phyloP scores from a whole-genome alignment of 352 stramenopile genomes.

The Discostella stelligera region DNA sequence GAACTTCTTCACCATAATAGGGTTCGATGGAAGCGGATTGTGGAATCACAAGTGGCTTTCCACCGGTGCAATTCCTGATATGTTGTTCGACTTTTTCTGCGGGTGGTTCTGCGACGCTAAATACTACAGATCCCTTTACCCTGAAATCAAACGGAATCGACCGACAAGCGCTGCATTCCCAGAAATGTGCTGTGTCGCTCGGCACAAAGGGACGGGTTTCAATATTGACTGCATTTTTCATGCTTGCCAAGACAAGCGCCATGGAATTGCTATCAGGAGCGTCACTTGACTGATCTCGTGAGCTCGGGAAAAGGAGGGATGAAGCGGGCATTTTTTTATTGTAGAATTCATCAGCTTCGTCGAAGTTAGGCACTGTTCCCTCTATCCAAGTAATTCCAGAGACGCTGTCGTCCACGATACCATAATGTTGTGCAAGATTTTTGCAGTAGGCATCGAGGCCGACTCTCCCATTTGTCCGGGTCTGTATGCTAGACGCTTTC shows the following conservation, averaged over 20 bases:
- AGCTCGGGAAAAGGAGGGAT: conserved; percentile 5
- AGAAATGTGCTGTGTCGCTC: conserved; percentile 50
- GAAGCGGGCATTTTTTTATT: conserved; percentile 14
- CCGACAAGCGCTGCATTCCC: conserved; percentile 63
- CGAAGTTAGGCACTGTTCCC: neutral
- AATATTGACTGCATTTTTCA: conserved; percentile 43
- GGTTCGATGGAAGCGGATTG: conserved; percentile 43
- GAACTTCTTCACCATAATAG: conserved; percentile 47
- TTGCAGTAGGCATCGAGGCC: conserved; percentile 56
- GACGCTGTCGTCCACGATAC: conserved; percentile 37
- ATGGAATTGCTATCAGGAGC: conserved; percentile 29
- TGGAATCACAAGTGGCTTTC: conserved; percentile 40
- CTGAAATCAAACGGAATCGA: conserved; percentile 63
- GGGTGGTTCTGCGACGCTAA: conserved; percentile 32
- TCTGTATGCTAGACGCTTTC: conserved; percentile 48
- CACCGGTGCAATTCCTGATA: conserved; percentile 40
- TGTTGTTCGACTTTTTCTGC: conserved; percentile 37
- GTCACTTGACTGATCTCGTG: conserved; percentile 11
- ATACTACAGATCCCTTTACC: conserved; percentile 54
- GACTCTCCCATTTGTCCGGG: conserved; percentile 34
- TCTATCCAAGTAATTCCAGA: conserved; percentile 41
- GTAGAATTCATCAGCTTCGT: neutral
- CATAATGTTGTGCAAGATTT: conserved; percentile 41
- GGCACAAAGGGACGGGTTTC: conserved; percentile 34
- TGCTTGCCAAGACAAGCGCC: conserved; percentile 39